These are phyloP conservation scores for Kregervanrija delftensis DNA, from an alignment of 805 yeast species.

Conservation along the genomic window DNA sequence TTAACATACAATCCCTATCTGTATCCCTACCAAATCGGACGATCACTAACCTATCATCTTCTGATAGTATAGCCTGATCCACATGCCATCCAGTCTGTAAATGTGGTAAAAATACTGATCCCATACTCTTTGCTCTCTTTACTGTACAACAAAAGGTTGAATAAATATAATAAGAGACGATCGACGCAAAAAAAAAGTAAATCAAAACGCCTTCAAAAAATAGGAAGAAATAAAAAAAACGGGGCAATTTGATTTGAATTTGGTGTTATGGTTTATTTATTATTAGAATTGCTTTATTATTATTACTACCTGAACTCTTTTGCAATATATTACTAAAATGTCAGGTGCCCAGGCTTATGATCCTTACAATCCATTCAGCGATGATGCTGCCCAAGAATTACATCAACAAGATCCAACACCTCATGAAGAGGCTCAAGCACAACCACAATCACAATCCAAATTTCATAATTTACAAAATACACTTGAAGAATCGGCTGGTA, in stretches of 20 bases:
- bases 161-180: too few relatives aligned
- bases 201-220: too few relatives aligned
- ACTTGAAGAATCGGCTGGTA: conserved; percentile 79
- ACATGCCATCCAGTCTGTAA: conserved; percentile 91
- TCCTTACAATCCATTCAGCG: conserved; percentile 28
- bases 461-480: conserved; percentile 26
- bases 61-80: conserved; percentile 91
- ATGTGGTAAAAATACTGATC: conserved; percentile 77
- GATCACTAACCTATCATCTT: conserved; percentile 81
- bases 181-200: too few relatives aligned
- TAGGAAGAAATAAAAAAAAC: too few relatives aligned
- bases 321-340: conserved; percentile 9
- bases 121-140: conserved; percentile 39
- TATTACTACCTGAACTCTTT: too few relatives aligned
- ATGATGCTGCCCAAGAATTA: conserved; percentile 24
- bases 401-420: conserved; percentile 10
- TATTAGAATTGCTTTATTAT: too few relatives aligned
- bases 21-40: conserved; percentile 81
- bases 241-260: too few relatives aligned
- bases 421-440: conserved; percentile 12
- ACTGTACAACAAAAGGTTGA: too few relatives aligned
- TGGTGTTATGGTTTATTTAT: too few relatives aligned
- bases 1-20: conserved; percentile 73
- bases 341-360: conserved; percentile 29
- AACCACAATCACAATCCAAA: conserved; percentile 7